Evolutionary conservation across 176 grass and related monocot species (phyloP).

Genomic region (Stipa capillata): DNA sequence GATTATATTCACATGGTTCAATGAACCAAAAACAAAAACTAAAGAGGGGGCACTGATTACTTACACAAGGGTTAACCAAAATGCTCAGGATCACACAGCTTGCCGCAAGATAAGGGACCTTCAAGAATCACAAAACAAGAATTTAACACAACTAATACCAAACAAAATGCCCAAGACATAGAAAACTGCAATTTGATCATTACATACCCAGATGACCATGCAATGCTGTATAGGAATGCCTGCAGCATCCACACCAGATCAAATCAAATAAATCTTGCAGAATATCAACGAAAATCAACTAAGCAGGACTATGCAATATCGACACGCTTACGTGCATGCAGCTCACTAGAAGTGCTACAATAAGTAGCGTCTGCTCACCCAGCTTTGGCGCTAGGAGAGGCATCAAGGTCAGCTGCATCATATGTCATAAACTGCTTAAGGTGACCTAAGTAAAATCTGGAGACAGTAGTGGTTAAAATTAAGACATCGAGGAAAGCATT

Average conservation of each 20-base stretch:
- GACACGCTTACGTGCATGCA: conserved; percentile 51
- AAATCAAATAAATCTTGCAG: neutral
- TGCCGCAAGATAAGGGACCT: conserved; percentile 83
- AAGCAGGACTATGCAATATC: neutral
- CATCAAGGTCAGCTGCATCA: conserved; percentile 70
- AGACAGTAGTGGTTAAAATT: neutral
- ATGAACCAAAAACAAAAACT: neutral
- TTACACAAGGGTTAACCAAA: conserved; percentile 75
- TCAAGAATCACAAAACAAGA: conserved; percentile 24
- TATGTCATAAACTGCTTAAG: neutral
- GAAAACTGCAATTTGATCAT: neutral
- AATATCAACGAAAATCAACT: neutral
- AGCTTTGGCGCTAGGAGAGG: conserved; percentile 56
- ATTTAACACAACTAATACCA: neutral
- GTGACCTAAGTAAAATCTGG: neutral
- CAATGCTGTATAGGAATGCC: conserved; percentile 69
- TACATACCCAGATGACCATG: conserved; percentile 93
- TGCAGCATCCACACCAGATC: conserved; percentile 28
- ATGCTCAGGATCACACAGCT: conserved; percentile 53
- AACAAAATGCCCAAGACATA: neutral
- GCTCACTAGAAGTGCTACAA: conserved; percentile 48
- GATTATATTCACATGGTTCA: neutral
- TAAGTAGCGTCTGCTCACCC: conserved; percentile 80
- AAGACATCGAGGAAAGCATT: neutral
- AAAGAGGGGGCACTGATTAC: neutral